Conservation (phyloP, 768 basidiomycete species). For the Rhodotorula taiwanensis region DNA sequence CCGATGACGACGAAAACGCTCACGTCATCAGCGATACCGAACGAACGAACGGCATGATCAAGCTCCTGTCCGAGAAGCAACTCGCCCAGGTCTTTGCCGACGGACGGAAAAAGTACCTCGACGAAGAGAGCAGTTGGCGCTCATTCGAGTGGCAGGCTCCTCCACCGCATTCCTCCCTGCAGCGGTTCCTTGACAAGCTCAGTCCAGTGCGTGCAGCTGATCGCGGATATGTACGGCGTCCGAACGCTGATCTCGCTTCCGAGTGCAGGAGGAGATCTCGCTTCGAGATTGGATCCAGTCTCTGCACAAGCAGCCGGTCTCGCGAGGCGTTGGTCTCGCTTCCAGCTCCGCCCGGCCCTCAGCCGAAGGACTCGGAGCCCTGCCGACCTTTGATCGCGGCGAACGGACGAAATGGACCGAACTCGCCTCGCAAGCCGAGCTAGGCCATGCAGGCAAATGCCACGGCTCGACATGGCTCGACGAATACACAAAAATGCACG, state of each 20-base stretch:
- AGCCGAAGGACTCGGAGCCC: not conserved
- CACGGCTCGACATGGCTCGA: constrained; percentile 16
- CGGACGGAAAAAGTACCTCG: constrained; percentile 11
- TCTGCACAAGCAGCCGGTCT: not conserved
- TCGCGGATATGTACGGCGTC: too few species aligned
- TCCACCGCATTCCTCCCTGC: not conserved
- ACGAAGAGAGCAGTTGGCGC: constrained; percentile 14
- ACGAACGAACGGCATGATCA: constrained; percentile 14
- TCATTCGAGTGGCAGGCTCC: constrained; percentile 24
- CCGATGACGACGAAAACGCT: not conserved
- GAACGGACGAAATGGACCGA: constrained; percentile 16
- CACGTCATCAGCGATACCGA: constrained; percentile 19
- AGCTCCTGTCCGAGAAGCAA: constrained; percentile 20
- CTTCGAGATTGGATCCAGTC: constrained; percentile 24
- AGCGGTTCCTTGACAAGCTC: constrained; percentile 5
- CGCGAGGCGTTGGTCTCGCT: constrained; percentile 18
- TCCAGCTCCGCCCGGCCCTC: not conserved
- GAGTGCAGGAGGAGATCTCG: constrained; percentile 13
- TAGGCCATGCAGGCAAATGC: constrained; percentile 25
- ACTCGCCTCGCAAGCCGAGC: constrained; percentile 5
- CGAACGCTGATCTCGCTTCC: not conserved
- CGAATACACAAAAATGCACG: constrained; percentile 18
- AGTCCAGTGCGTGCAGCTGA: constrained; percentile 5
- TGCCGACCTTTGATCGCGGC: constrained; percentile 14
- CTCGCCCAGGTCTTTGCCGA: constrained; percentile 6